Conservation (phyloP, 2,329 filamentous ascomycete species). For the Phaeophleospora eucalypticola region DNA sequence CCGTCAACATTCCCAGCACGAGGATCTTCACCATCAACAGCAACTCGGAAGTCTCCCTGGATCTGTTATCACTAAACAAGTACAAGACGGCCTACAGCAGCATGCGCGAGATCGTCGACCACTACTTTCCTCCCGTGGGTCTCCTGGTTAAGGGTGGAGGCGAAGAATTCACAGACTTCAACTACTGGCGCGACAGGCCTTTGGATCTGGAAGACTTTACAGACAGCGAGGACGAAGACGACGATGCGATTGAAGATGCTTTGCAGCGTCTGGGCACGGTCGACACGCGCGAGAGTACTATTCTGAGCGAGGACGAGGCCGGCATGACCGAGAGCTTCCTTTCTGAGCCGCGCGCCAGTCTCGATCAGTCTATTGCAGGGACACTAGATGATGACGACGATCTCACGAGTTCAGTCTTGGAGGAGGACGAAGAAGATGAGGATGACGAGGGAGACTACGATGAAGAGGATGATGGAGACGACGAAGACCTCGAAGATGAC, state of each 20-base stretch:
- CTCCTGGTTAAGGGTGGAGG: constrained; percentile 83
- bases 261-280: constrained; percentile 7
- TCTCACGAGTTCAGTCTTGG: constrained; percentile 13
- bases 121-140: constrained; percentile 92
- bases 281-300: constrained; percentile 15
- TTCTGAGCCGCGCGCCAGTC: constrained; percentile 15
- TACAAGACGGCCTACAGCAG: constrained; percentile 96
- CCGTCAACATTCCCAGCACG: constrained; percentile 88
- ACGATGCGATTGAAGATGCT: constrained; percentile 24
- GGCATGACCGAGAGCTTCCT: constrained; percentile 21
- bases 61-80: constrained; percentile 84
- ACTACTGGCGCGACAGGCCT: constrained; percentile 85
- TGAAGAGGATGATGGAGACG: constrained; percentile 8
- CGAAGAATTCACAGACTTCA: constrained; percentile 95
- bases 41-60: constrained; percentile 89
- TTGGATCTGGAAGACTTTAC: constrained; percentile 86
- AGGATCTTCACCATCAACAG: constrained; percentile 99
- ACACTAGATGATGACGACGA: constrained; percentile 18
- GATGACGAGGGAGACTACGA: constrained; percentile 28
- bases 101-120: constrained; percentile 95
- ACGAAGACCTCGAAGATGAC: constrained; percentile 5
- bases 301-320: constrained; percentile 33
- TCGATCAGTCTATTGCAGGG: constrained; percentile 21
- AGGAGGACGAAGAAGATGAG: constrained; percentile 25
- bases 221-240: constrained; percentile 65